Percentiles rank a stretch among this genome's conserved stretches.
phyloP scores from a whole-genome alignment of 2,329 filamentous ascomycete genomes.

The Leptographium flavum region DNA sequence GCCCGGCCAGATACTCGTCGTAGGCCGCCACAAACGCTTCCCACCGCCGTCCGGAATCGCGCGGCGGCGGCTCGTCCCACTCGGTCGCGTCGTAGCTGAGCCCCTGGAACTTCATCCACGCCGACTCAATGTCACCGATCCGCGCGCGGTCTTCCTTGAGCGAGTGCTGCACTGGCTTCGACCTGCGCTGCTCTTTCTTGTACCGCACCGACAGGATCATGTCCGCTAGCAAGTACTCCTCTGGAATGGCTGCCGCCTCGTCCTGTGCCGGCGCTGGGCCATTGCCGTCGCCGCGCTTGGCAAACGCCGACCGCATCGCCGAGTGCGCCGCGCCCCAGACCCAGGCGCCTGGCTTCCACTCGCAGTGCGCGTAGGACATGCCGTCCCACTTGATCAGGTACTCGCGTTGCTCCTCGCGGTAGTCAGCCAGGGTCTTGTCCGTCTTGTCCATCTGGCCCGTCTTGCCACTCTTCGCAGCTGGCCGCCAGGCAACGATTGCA shows the following conservation, averaged over 20 bases:
- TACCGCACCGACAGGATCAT: slow-evolving; percentile 78
- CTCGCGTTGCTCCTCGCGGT: slow-evolving; percentile 69
- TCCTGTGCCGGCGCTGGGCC: slow-evolving; percentile 53
- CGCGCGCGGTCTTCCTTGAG: slow-evolving; percentile 52
- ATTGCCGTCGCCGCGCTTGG: slow-evolving; percentile 49
- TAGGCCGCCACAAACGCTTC: slow-evolving; percentile 72
- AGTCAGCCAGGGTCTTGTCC: slow-evolving; percentile 35
- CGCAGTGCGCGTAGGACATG: slow-evolving; percentile 66
- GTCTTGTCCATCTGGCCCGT: slow-evolving; percentile 25
- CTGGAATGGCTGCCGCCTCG: slow-evolving; percentile 66
- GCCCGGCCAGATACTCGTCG: slow-evolving; percentile 68
- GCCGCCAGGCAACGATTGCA: slow-evolving; percentile 79
- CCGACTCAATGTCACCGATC: slow-evolving; percentile 56
- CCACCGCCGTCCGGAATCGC: slow-evolving; percentile 53
- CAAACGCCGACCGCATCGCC: slow-evolving; percentile 60
- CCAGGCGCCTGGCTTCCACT: slow-evolving; percentile 86
- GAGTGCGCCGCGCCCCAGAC: slow-evolving; percentile 55
- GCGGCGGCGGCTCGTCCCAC: slow-evolving; percentile 69
- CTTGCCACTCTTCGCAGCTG: slow-evolving; percentile 19
- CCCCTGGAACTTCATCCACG: slow-evolving; percentile 84
- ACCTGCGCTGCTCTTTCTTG: slow-evolving; percentile 9
- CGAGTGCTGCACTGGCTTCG: slow-evolving; percentile 17
- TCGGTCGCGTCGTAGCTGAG: slow-evolving; percentile 81
- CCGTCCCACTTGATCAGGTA: slow-evolving; percentile 84
- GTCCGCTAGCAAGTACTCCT: slow-evolving; percentile 73